These are phyloP conservation scores for Zanthoxylum bungeanum DNA, from an alignment of 345 rosid genomes.

Conservation along the genomic window DNA sequence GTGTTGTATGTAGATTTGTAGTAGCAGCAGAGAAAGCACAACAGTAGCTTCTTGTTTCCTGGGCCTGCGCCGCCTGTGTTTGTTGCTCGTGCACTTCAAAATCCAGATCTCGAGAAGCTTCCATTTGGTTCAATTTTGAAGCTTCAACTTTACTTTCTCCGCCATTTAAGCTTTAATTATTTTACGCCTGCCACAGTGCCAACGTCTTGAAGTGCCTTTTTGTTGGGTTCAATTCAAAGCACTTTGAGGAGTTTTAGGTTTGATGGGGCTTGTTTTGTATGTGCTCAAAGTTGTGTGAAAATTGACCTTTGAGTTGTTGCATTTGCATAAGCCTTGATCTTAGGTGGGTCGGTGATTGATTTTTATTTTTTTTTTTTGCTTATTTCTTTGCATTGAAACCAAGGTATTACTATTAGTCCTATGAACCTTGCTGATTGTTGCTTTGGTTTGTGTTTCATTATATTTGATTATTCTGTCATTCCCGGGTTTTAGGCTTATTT, in stretches of 20 bases:
- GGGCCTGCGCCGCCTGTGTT: too few species aligned
- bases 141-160: constrained; percentile 43
- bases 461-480: constrained; percentile 39
- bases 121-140: constrained; percentile 10
- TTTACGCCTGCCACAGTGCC: constrained; percentile 4
- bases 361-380: constrained; percentile 20
- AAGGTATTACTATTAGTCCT: constrained; percentile 43
- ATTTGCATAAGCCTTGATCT: constrained; percentile 32
- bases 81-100: too few species aligned
- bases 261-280: constrained; percentile 18
- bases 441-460: constrained; percentile 26
- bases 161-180: constrained; percentile 40
- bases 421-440: constrained; percentile 6
- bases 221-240: constrained; percentile 30
- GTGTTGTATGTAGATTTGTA: not conserved
- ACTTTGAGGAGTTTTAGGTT: constrained; percentile 22
- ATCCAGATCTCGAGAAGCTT: constrained; percentile 43
- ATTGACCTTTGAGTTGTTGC: constrained; percentile 19
- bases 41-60: constrained; percentile 27
- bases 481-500: constrained; percentile 33
- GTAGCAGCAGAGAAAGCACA: constrained; percentile 19
- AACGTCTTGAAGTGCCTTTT: constrained; percentile 5
- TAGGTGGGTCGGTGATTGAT: constrained; percentile 52
- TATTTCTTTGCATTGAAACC: constrained; percentile 58
- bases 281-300: constrained; percentile 24